phyloP scores from a whole-genome alignment of 805 yeast species.

The Pichia scutulata region DNA sequence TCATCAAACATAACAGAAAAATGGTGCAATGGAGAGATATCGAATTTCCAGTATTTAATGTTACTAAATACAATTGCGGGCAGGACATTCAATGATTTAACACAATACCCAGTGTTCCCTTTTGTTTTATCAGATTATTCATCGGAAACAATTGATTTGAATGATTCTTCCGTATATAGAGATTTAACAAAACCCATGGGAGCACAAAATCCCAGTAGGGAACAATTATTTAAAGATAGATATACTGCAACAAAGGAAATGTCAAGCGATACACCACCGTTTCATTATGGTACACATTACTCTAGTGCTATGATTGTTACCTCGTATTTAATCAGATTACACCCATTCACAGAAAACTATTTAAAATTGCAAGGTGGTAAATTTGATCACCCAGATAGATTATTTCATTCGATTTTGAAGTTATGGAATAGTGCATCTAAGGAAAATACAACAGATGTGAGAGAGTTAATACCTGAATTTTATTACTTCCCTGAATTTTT shows the following conservation, averaged over 20 bases:
- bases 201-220: constrained; percentile 61
- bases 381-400: constrained; percentile 81
- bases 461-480: constrained; percentile 84
- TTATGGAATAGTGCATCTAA: constrained; percentile 76
- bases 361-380: constrained; percentile 77
- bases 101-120: constrained; percentile 89
- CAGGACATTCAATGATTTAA: constrained; percentile 77
- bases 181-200: constrained; percentile 90
- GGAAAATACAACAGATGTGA: constrained; percentile 79
- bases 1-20: constrained; percentile 47
- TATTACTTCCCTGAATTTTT: constrained; percentile 76
- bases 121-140: constrained; percentile 84
- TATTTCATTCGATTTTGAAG: constrained; percentile 65
- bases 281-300: constrained; percentile 90
- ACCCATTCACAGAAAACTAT: constrained; percentile 78
- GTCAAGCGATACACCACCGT: constrained; percentile 51
- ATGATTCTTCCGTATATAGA: constrained; percentile 54
- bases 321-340: constrained; percentile 64
- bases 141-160: constrained; percentile 60
- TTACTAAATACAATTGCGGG: constrained; percentile 80
- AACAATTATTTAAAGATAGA: constrained; percentile 57
- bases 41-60: constrained; percentile 78
- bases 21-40: constrained; percentile 73
- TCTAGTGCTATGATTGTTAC: constrained; percentile 92
- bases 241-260: constrained; percentile 63